Conservation (phyloP, 2,329 filamentous ascomycete genomes). For the Pyrenophora seminiperda region DNA sequence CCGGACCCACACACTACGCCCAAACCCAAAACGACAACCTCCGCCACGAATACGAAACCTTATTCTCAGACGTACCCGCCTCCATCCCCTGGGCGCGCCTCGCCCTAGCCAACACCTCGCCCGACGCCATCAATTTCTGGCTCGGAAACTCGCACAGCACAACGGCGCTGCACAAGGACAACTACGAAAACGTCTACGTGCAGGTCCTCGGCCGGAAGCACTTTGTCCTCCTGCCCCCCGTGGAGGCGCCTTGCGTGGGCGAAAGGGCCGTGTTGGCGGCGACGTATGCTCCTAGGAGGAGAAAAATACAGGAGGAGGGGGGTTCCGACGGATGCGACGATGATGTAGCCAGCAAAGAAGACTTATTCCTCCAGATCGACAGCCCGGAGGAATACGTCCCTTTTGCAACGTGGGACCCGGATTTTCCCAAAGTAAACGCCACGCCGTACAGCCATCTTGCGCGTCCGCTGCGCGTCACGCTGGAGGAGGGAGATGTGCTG, state of each 20-base stretch:
- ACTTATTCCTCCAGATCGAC: constrained; percentile 42
- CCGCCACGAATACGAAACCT: constrained; percentile 68
- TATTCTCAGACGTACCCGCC: constrained; percentile 67
- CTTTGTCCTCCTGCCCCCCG: constrained; percentile 74
- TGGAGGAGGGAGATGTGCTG: constrained; percentile 77
- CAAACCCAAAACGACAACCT: constrained; percentile 87
- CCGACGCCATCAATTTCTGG: constrained; percentile 84
- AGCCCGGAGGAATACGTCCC: constrained; percentile 59
- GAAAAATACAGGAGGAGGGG: background rate
- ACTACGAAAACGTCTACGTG: constrained; percentile 85
- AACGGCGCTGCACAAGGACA: constrained; percentile 79
- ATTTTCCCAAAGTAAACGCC: constrained; percentile 52
- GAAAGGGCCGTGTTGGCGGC: constrained; percentile 64
- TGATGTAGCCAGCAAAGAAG: background rate
- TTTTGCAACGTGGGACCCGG: constrained; percentile 77
- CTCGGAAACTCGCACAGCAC: constrained; percentile 71
- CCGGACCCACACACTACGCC: constrained; percentile 59
- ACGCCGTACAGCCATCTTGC: constrained; percentile 66
- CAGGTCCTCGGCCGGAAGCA: constrained; percentile 75
- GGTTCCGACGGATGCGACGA: too few relatives aligned
- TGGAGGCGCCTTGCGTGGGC: constrained; percentile 70
- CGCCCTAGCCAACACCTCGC: constrained; percentile 65
- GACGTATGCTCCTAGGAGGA: constrained; percentile 63
- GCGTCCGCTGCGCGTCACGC: constrained; percentile 67
- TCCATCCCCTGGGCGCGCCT: constrained; percentile 75